phyloP scores from a whole-genome alignment of 805 yeast genomes.

The Teunomyces kruisii region DNA sequence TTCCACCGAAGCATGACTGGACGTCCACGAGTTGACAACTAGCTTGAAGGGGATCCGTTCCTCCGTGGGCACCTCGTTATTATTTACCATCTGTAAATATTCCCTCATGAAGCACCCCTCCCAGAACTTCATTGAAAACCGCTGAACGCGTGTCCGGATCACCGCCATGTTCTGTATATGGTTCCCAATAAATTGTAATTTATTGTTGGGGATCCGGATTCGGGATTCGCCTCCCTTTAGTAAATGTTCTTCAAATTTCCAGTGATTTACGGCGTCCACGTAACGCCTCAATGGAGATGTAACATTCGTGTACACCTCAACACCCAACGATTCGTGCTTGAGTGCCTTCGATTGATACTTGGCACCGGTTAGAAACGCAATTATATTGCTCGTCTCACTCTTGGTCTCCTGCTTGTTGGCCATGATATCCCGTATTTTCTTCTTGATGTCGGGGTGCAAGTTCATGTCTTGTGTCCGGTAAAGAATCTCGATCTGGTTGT shows the following conservation, averaged over 20 bases:
- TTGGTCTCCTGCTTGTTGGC: conserved; percentile 7
- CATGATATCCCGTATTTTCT: conserved; percentile 24
- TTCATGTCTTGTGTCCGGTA: conserved; percentile 40
- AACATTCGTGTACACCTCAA: conserved; percentile 63
- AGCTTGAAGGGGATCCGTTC: conserved; percentile 23
- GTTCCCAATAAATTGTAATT: conserved; percentile 19
- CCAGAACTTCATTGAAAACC: conserved; percentile 34
- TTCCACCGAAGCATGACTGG: conserved; percentile 16
- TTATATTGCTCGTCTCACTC: conserved; percentile 27
- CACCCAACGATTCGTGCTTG: conserved; percentile 63
- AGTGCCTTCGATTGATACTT: conserved; percentile 44
- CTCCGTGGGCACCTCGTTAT: conserved; percentile 10
- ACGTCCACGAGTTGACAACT: conserved; percentile 11
- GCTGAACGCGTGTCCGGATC: conserved; percentile 23
- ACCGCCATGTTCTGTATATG: conserved; percentile 35
- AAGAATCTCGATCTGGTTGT: conserved; percentile 51
- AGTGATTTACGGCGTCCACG: conserved; percentile 56
- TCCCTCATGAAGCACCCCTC: conserved; percentile 33
- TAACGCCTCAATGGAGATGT: conserved; percentile 50
- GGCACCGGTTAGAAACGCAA: conserved; percentile 54
- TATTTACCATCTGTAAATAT: conserved; percentile 20
- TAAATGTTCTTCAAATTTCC: conserved; percentile 44
- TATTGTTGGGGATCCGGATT: not conserved
- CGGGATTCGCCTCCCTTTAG: not conserved
- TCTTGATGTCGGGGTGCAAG: conserved; percentile 18